A percentile compares a stretch with the other conserved stretches of the same genome.
Evolutionary conservation across 1,284 basidiomycete genomes (phyloP).

Genomic region (Puccinia sorghi): DNA sequence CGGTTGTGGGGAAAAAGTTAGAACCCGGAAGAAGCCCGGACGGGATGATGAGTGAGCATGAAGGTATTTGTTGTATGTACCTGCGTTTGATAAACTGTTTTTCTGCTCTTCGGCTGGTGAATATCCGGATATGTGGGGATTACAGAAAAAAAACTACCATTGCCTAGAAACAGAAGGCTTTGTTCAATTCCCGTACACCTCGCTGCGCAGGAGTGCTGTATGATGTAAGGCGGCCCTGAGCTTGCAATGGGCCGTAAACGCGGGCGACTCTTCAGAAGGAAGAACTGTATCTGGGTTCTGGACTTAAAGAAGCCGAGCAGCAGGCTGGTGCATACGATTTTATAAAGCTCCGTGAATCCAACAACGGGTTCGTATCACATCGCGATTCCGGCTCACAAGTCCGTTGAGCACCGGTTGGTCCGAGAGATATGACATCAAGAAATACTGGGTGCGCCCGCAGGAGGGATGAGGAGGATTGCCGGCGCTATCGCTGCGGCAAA

Average conservation of each 20-base stretch:
- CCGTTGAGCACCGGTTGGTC: too few relatives aligned
- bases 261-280: neutral
- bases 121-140: neutral
- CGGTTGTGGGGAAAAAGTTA: neutral
- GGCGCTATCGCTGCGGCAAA: too few relatives aligned
- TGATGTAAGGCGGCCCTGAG: neutral
- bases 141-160: neutral
- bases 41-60: too few relatives aligned
- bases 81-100: neutral
- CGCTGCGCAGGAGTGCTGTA: conserved; percentile 18
- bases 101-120: neutral
- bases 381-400: too few relatives aligned
- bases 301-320: conserved; percentile 6
- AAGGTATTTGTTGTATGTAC: too few relatives aligned
- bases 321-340: neutral
- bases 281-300: neutral
- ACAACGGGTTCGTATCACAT: neutral
- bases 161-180: conserved; percentile 8
- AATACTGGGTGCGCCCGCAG: too few relatives aligned
- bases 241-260: neutral
- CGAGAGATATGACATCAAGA: too few relatives aligned
- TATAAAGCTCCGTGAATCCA: neutral
- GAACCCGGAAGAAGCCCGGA: neutral
- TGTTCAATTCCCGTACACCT: neutral
- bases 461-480: too few relatives aligned